Evolutionary conservation across 305 asterid genomes (phyloP).

Genomic region (Euphrasia arctica): DNA sequence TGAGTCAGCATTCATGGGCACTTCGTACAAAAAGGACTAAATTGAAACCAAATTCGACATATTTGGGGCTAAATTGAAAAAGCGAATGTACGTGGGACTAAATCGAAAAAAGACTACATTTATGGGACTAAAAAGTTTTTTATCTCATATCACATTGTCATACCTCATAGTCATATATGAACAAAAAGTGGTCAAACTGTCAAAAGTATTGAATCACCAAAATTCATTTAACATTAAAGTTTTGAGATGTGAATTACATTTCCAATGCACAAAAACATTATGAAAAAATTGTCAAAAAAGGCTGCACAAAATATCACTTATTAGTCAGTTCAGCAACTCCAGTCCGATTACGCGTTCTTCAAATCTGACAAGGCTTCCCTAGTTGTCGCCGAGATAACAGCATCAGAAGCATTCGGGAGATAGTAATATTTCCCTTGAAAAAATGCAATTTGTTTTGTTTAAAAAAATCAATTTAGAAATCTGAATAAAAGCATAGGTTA

Average conservation of each 20-base stretch:
- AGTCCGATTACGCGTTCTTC: constrained; percentile 49
- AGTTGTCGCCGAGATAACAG: constrained; percentile 92
- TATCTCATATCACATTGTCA: too few relatives aligned
- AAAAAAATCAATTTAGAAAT: background rate
- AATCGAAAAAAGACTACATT: too few relatives aligned
- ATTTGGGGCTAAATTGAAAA: too few relatives aligned
- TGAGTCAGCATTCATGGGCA: too few relatives aligned
- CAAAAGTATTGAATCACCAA: background rate
- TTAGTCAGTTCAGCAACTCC: background rate
- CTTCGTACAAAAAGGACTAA: too few relatives aligned
- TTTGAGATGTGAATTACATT: constrained; percentile 18
- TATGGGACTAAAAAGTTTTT: too few relatives aligned
- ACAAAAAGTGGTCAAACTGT: background rate
- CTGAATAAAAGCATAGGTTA: background rate
- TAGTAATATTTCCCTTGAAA: constrained; percentile 90
- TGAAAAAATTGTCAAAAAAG: constrained; percentile 8
- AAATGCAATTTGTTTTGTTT: background rate
- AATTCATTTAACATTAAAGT: background rate
- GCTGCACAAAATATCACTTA: constrained; percentile 15
- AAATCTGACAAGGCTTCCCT: constrained; percentile 81
- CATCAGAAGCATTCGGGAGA: constrained; percentile 97
- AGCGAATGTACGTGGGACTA: too few relatives aligned
- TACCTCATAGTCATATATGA: too few relatives aligned
- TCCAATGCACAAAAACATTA: constrained; percentile 1
- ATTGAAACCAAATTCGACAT: too few relatives aligned